Base-by-base conservation (phyloP, 202 grass and related monocot species). In the Schoenoplectus tabernaemontani region DNA sequence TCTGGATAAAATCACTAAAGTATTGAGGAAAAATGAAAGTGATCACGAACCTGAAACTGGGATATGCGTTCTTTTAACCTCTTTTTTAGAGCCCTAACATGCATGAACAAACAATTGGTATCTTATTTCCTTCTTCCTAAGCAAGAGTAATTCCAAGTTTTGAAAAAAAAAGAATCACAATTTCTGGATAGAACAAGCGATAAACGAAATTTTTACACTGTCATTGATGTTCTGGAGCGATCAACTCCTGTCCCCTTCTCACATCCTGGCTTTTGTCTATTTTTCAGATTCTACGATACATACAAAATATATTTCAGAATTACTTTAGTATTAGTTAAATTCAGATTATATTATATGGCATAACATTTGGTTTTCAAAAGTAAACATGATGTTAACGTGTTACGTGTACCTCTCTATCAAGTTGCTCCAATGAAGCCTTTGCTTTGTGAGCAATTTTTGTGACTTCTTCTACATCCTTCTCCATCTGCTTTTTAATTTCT, bases 151-250 rank as follows among this genome's bases (percentile, higher is more conserved):
- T 26, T 78, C 20, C 50, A 78, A 56, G 8, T 33, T 53, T 74
- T 53, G 5, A n/a, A n/a, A 51, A 42, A 22, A 42, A 11, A 42
- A 15, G 23, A n/a, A 30, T 32, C 15, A 53, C 5, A 53, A 15
- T 53, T 74, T 74, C 28, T 3, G 28, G 59, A 74, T 79, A 9
- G 33, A 56, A 56, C 2, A 74, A 59, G 48, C 43, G 39, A n/a
- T 78, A 10, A 60, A 66, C 5, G 68, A 80, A 74, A 82, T n/a
- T 62, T 65, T 86, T 81, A 97, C 94, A 81, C 77, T 28, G 87
- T 93, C 91, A 97, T 89, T n/a, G 84, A 86, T 86, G 93, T 92
- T 76, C 94, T 97, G 10, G 94, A 97, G 69, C 89, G 85, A 84
- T 97, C 89, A 12, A 97, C 79, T 13, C 91, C 80, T 1, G 94